Conservation (phyloP, 1,284 basidiomycete species). For the Phylloboletellus chloephorus region DNA sequence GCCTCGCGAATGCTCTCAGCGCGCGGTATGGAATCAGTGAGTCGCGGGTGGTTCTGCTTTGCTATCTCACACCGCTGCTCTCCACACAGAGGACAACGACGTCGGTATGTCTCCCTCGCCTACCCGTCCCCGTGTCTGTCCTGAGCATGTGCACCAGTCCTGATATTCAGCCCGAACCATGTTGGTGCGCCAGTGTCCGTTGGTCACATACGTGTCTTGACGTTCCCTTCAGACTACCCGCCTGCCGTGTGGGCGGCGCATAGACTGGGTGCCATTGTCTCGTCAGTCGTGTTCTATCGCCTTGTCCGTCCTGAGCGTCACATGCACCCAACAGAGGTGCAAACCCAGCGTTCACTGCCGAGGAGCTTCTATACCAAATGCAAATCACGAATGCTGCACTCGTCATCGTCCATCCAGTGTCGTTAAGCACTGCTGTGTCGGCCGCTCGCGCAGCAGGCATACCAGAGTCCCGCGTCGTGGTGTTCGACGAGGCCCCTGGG, state of each 20-base stretch:
- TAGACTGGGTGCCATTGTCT: conserved; percentile 61
- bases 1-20: conserved; percentile 58
- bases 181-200: conserved; percentile 42
- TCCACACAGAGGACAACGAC: conserved; percentile 26
- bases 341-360: conserved; percentile 64
- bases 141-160: conserved; percentile 39
- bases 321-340: conserved; percentile 32
- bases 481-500: conserved; percentile 38
- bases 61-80: conserved; percentile 2
- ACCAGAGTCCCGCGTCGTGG: conserved; percentile 45
- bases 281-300: conserved; percentile 35
- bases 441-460: conserved; percentile 54
- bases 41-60: conserved; percentile 18
- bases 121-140: background rate
- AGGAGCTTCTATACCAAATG: conserved; percentile 64
- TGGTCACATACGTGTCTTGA: background rate
- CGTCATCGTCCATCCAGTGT: conserved; percentile 55
- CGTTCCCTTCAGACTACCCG: conserved; percentile 54
- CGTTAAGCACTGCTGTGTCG: conserved; percentile 44
- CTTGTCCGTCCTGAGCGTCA: background rate
- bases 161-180: conserved; percentile 65
- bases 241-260: conserved; percentile 67
- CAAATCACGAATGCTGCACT: conserved; percentile 50
- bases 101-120: conserved; percentile 44
- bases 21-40: conserved; percentile 54